Evolutionary conservation across 306 rosid species (phyloP), one percentile per base, ranked within the genome.

Genomic region (Rosa lucieae): DNA sequence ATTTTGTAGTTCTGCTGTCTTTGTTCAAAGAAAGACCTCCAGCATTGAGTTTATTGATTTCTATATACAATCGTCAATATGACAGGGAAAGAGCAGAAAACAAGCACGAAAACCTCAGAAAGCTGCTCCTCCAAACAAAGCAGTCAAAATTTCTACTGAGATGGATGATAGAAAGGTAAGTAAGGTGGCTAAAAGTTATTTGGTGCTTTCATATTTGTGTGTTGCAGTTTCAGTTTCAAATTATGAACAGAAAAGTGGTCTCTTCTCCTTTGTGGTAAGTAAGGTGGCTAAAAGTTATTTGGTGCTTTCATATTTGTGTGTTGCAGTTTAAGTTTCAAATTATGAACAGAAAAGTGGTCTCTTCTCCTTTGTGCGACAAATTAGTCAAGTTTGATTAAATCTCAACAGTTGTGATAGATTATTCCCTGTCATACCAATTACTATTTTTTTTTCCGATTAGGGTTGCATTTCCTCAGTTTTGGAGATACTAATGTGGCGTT

Each of bases 81-180:
- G 70, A 65, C 56, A 81, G 84, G 76, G 63, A 32, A 81, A 53
- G 14, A 67, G 66, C 65, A 71, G 56, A n/a, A 81, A 81, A 72
- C 63, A 52, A 75, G 76, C 52, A 8, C 61, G 37, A 58, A 56
- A 8, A 44, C 52, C 61, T 35, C 70, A 55, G 43, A 75, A 75
- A 75, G 76, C 48, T 46, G 66, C 53, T 75, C 6, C 51, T 32
- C 14, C 48, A 79, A 43, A 63, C 32, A 39, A 63, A 42, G 58
- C 29, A 1, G 56, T 40, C 32, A 81, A 81, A 56, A 20, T 32
- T 68, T 52, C 80, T 53, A 35, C 59, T 29, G 40, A 14, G 73
- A 47, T 43, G 18, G 48, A 75, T 18, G 5, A 47, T 44, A 17
- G 70, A 47, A 48, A 68, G 72, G 84, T 58, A 46, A 56, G 26